Percentiles rank a stretch among this genome's conserved stretches.
phyloP scores from a whole-genome alignment of 2,329 filamentous ascomycete species.

The Hypoxylon sp. region DNA sequence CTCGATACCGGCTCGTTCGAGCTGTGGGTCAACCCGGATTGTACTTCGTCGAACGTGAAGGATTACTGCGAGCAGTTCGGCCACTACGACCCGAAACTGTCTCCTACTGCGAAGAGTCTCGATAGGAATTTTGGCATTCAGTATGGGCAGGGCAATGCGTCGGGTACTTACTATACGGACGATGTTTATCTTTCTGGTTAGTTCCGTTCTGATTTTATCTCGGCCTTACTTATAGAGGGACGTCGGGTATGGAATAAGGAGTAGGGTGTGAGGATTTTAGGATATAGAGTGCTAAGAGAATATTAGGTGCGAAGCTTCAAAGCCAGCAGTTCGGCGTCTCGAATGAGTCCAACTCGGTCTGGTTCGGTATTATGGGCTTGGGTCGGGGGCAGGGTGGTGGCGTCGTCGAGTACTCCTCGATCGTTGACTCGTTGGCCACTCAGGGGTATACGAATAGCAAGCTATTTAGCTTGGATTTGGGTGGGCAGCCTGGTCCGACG shows the following conservation, averaged over 20 bases:
- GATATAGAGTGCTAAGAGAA: not conserved
- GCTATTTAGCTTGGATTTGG: conserved; percentile 67
- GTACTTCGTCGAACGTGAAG: conserved; percentile 55
- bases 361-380: conserved; percentile 67
- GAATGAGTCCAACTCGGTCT: conserved; percentile 61
- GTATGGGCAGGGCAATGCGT: conserved; percentile 59
- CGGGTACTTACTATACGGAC: conserved; percentile 64
- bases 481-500: conserved; percentile 52
- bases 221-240: not conserved
- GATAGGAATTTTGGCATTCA: conserved; percentile 55
- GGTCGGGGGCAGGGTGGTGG: conserved; percentile 61
- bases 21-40: conserved; percentile 69
- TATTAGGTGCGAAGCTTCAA: conserved; percentile 55
- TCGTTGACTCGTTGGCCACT: conserved; percentile 65
- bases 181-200: conserved; percentile 62
- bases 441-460: conserved; percentile 65
- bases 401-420: conserved; percentile 65
- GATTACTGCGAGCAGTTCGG: conserved; percentile 60
- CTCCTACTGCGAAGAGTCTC: conserved; percentile 59
- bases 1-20: conserved; percentile 69
- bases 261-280: not conserved
- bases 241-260: not conserved
- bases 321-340: conserved; percentile 68
- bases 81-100: conserved; percentile 61
- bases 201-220: conserved; percentile 16